phyloP scores from a whole-genome alignment of 176 grass and related monocot species.

The Carex littledalei region DNA sequence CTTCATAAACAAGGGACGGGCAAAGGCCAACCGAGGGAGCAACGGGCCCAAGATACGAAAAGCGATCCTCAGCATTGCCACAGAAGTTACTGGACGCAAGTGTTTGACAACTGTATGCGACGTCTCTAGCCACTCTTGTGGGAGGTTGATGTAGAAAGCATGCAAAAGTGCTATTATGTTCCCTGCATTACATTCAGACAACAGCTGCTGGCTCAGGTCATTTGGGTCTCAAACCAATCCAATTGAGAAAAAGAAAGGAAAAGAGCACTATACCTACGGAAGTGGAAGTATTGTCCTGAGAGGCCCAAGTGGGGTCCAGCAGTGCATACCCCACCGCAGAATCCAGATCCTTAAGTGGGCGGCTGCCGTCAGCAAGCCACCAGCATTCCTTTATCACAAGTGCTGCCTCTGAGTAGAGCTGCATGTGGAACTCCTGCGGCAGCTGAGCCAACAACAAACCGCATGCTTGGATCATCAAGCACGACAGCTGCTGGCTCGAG shows the following conservation, averaged over 20 bases:
- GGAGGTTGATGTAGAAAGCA: constrained; percentile 93
- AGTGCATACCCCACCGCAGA: constrained; percentile 96
- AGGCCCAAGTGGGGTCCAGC: constrained; percentile 87
- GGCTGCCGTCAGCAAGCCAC: constrained; percentile 90
- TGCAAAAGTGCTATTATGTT: constrained; percentile 88
- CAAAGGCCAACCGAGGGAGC: constrained; percentile 89
- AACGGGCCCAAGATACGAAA: constrained; percentile 96
- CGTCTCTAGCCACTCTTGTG: constrained; percentile 95
- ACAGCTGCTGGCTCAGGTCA: neutral
- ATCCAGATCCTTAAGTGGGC: constrained; percentile 84
- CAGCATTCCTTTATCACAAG: constrained; percentile 94
- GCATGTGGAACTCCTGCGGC: constrained; percentile 86
- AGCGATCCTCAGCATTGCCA: constrained; percentile 93
- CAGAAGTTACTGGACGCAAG: constrained; percentile 87
- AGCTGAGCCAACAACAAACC: constrained; percentile 91
- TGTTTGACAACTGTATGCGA: constrained; percentile 92
- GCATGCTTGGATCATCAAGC: constrained; percentile 98
- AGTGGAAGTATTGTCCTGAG: constrained; percentile 95
- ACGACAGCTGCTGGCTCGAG: constrained; percentile 77
- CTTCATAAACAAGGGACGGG: constrained; percentile 94
- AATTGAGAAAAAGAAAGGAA: neutral
- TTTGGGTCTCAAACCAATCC: constrained; percentile 2
- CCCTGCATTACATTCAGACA: constrained; percentile 45
- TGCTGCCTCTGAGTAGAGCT: constrained; percentile 87
- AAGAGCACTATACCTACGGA: constrained; percentile 49